Base-by-base conservation (phyloP, 345 rosid genomes). In the Aegle marmelos region DNA sequence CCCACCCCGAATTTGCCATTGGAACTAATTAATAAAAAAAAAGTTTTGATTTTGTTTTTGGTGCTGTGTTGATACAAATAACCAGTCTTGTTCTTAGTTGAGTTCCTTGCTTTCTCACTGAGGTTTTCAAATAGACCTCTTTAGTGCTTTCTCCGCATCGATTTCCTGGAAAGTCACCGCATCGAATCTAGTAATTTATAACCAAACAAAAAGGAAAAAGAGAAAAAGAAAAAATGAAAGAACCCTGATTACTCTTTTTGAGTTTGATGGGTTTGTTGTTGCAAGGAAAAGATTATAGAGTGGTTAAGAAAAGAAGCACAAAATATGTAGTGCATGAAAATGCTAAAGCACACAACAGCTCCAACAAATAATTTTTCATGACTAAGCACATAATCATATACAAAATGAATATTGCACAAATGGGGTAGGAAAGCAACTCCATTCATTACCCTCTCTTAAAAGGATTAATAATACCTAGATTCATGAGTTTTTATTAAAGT, bases 1-100 rank as follows among this genome's bases (percentile, higher is more conserved):
- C 69, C 77, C 77, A 74, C 27, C 16, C 30, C 27, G 59, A 21
- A 41, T 41, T 37, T 30, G 28, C 69, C 77, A 74, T 74, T 30
- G 34, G 24, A 37, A 73, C 37, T 24, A 41, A 30, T 36, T n/a
- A 22, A 9, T 66, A 24, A 22, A 13, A 65, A 31, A 31, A 37
- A 8, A 37, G n/a, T 0, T 0, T 9, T 34, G 45, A 64, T 14
- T 21, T 21, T 9, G 24, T 22, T 67, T 1, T 9, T 2, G 41
- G n/a, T 33, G 24, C 39, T 33, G 64, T 25, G 28, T 60, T 59
- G 63, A 60, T 27, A 25, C n/a, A 30, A 24, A 9, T 39, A 39
- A 2, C 5, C 64, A 10, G 25, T 59, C 64, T 59, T 27, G 31
- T 9, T 25, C 41, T 64, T 64, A 3, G 10, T 27, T 28, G 8